These are phyloP conservation scores for Cryoendolithus antarcticus DNA, from an alignment of 2,329 filamentous ascomycete species.

Conservation along the genomic window DNA sequence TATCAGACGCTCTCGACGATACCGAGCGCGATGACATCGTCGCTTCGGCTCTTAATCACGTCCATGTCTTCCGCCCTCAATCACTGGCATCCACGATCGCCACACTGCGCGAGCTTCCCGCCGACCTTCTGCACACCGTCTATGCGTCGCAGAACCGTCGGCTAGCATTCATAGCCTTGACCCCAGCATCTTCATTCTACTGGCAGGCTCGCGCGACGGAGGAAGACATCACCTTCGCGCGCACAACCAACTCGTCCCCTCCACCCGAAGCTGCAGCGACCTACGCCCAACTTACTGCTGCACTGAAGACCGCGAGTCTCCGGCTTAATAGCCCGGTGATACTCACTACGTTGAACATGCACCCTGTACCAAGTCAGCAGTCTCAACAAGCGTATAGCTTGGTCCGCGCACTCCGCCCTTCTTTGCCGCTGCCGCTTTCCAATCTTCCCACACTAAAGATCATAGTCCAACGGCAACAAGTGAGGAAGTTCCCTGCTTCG, in stretches of 20 bases:
- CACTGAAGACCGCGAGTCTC: too few relatives aligned
- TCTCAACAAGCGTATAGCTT: too few relatives aligned
- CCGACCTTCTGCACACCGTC: constrained; percentile 35
- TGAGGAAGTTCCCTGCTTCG: constrained; percentile 25
- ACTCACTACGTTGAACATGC: too few relatives aligned
- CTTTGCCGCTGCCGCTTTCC: too few relatives aligned
- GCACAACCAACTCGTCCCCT: not conserved
- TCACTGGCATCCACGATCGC: constrained; percentile 38
- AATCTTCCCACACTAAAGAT: constrained; percentile 20
- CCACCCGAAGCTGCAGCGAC: too few relatives aligned
- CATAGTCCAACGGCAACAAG: constrained; percentile 21
- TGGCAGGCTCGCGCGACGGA: constrained; percentile 39
- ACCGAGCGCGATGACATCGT: not conserved
- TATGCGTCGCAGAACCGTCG: constrained; percentile 36
- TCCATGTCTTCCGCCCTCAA: constrained; percentile 47
- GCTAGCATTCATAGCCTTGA: constrained; percentile 41
- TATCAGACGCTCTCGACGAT: too few relatives aligned
- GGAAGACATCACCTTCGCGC: constrained; percentile 14
- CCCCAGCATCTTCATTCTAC: constrained; percentile 44
- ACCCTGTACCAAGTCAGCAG: too few relatives aligned
- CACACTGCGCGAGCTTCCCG: constrained; percentile 35
- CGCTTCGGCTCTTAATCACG: constrained; percentile 33
- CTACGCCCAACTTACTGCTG: too few relatives aligned
- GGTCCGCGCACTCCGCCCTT: too few relatives aligned
- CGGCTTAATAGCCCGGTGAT: too few relatives aligned